Evolutionary conservation across 768 basidiomycete genomes (phyloP), one percentile per base, ranked within the genome.

Genomic region (Macrolepiota dolichaula): DNA sequence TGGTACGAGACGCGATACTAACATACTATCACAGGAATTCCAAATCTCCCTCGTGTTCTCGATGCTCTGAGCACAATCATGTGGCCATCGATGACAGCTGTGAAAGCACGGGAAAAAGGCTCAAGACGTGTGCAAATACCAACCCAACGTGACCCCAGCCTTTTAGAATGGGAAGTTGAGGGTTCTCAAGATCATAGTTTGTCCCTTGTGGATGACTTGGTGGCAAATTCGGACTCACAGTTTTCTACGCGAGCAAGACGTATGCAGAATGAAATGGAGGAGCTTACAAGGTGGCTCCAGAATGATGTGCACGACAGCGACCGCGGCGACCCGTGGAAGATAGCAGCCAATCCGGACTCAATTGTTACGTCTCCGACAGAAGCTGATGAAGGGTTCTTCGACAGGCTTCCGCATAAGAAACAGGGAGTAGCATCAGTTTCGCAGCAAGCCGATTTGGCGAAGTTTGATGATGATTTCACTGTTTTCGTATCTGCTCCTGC

Each of bases 71-170:
- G 90, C 71, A 92, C 92, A 0, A 85, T 94, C 66, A 92, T 94
- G 87, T 94, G 92, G 92, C 88, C 92, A 3, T 88, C 88, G 0
- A 87, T 94, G n/a, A n/a, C n/a, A n/a, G n/a, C n/a, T n/a, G n/a
- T n/a, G 83, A 73, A 82, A 51, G 75, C 81, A 24, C 59, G 72
- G 69, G 35, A 67, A 68, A 5, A 74, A 70, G 51, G 32, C 32
- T 24, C 25, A 22, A 49, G 55, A 44, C 64, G 66, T 44, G 40
- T 62, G 32, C 65, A 65, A 4, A 50, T 42, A 22, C 69, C 66
- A 35, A 68, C 70, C 54, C 73, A 69, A 56, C 71, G 73, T 11
- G 69, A 71, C 55, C 19, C 70, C 68, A 25, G 73, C 70, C 24
- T 68, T 76, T 52, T 69, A 80, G 47, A 79, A 77, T 57, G 80